Conservation (phyloP, 805 yeast species). For the Pichia heedii region DNA sequence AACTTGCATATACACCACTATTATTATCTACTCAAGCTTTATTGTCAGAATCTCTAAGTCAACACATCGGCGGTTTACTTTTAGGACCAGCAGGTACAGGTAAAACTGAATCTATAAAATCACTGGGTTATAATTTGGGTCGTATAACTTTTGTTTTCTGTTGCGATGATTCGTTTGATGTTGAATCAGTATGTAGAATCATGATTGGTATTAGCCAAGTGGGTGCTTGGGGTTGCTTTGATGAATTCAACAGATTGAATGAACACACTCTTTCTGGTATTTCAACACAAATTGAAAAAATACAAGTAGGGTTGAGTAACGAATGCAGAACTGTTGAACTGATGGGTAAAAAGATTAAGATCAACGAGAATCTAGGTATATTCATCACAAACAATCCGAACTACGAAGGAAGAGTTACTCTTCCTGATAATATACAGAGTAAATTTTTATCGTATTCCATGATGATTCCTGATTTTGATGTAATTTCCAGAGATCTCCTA, state of each 20-base stretch:
- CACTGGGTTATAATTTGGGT: conserved; percentile 73
- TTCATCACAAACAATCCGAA: conserved; percentile 90
- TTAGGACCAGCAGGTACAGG: conserved; percentile 98
- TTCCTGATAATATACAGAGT: conserved; percentile 81
- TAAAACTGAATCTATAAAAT: conserved; percentile 84
- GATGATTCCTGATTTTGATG: conserved; percentile 57
- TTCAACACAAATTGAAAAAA: conserved; percentile 66
- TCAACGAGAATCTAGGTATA: conserved; percentile 51
- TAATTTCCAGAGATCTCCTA: conserved; percentile 65
- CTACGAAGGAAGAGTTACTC: conserved; percentile 69
- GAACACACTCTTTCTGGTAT: conserved; percentile 71
- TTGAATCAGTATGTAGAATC: conserved; percentile 66
- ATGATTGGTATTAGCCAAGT: conserved; percentile 70
- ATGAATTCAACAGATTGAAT: conserved; percentile 81
- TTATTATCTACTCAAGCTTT: conserved; percentile 55
- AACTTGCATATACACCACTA: conserved; percentile 69
- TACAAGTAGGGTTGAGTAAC: conserved; percentile 44
- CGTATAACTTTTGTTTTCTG: conserved; percentile 76
- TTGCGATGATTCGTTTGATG: conserved; percentile 87
- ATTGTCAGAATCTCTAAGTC: conserved; percentile 66
- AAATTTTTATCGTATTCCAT: conserved; percentile 70
- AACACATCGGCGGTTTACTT: conserved; percentile 78
- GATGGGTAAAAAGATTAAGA: conserved; percentile 31
- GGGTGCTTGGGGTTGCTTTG: conserved; percentile 95
- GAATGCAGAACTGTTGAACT: conserved; percentile 27